Evolutionary conservation across 2,329 filamentous ascomycete species (phyloP).

Genomic region (Botryosphaeria dothidea): DNA sequence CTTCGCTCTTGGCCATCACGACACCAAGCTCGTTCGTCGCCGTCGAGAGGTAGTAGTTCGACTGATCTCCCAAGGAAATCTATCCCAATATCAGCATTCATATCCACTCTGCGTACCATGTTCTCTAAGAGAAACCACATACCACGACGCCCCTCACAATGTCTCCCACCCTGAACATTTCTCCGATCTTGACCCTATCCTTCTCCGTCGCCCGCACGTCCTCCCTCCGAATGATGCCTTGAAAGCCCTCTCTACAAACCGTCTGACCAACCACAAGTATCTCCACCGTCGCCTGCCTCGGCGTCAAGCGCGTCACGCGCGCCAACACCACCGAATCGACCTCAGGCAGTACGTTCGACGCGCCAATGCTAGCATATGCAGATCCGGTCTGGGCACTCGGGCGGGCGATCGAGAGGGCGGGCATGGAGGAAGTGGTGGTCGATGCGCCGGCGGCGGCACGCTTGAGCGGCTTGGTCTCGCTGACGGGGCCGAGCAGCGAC

Average conservation of each 20-base stretch:
- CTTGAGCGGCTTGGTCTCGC: constrained; percentile 39
- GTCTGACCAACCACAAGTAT: constrained; percentile 75
- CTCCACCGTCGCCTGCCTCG: constrained; percentile 79
- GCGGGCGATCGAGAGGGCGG: constrained; percentile 34
- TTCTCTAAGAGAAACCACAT: constrained; percentile 31
- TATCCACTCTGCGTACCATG: neutral
- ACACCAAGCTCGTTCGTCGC: constrained; percentile 90
- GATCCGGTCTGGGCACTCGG: constrained; percentile 28
- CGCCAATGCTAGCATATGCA: constrained; percentile 32
- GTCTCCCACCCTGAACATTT: constrained; percentile 90
- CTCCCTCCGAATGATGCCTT: constrained; percentile 81
- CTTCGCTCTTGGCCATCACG: constrained; percentile 87
- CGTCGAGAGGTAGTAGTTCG: constrained; percentile 93
- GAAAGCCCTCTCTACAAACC: constrained; percentile 76
- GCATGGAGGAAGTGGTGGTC: constrained; percentile 27
- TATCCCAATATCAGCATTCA: constrained; percentile 30
- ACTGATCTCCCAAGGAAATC: constrained; percentile 90
- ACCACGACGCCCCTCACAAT: constrained; percentile 84
- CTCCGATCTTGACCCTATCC: constrained; percentile 87
- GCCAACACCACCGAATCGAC: constrained; percentile 81
- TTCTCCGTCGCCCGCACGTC: constrained; percentile 90
- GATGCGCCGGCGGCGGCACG: constrained; percentile 23
- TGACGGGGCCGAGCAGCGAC: constrained; percentile 73
- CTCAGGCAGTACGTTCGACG: constrained; percentile 72
- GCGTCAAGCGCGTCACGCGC: constrained; percentile 80